Percentiles rank a stretch among this genome's conserved stretches.
phyloP scores from a whole-genome alignment of 768 basidiomycete species.

The Mycena vulgaris region DNA sequence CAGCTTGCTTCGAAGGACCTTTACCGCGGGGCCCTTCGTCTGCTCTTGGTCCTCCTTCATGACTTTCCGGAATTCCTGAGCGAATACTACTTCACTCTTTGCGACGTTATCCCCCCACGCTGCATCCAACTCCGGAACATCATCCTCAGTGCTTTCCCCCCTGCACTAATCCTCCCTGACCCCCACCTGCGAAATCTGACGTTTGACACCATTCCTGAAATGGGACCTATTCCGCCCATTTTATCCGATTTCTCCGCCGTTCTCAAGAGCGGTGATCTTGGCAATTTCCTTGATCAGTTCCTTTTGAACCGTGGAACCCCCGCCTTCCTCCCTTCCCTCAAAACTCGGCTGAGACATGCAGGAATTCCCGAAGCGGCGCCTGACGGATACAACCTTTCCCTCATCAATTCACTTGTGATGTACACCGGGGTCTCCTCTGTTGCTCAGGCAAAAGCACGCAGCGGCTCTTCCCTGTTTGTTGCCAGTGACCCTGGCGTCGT shows the following conservation, averaged over 20 bases:
- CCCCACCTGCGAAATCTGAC: constrained; percentile 84
- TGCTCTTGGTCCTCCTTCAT: constrained; percentile 95
- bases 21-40: constrained; percentile 90
- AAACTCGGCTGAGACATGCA: constrained; percentile 78
- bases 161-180: constrained; percentile 85
- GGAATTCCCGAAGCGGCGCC: constrained; percentile 60
- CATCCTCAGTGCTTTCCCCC: constrained; percentile 95
- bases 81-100: constrained; percentile 96
- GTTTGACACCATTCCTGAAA: constrained; percentile 86
- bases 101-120: constrained; percentile 91
- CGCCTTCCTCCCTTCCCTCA: constrained; percentile 82
- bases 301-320: constrained; percentile 82
- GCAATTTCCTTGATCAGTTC: constrained; percentile 86
- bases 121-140: constrained; percentile 98
- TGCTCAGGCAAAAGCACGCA: constrained; percentile 89
- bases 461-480: constrained; percentile 86
- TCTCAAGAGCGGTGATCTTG: constrained; percentile 86
- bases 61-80: constrained; percentile 99
- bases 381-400: constrained; percentile 87
- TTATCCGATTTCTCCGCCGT: constrained; percentile 91
- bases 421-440: constrained; percentile 96
- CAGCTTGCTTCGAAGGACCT: constrained; percentile 87
- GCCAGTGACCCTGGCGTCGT: constrained; percentile 88
- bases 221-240: constrained; percentile 93
- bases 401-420: constrained; percentile 96